Base-by-base conservation (phyloP, 2,329 filamentous ascomycete species). In the Phyllosticta citribraziliensis region DNA sequence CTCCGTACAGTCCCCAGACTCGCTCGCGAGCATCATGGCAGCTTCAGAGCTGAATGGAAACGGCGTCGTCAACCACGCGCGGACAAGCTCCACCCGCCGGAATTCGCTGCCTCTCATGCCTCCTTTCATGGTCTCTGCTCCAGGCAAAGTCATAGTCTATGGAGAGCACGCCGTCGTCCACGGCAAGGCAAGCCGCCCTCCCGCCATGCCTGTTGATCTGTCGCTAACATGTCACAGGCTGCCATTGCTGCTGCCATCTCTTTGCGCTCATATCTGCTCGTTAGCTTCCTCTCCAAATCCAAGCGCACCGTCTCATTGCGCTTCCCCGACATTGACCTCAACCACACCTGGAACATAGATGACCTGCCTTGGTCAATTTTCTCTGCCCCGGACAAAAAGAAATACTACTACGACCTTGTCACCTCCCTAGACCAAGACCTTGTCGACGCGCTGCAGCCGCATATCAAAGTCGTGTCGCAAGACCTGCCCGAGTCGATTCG, bases 161-260 rank as follows among this genome's bases (percentile, higher is more conserved):
- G 94, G 94, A 66, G 94, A 99, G 75, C 94, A 99, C 78, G 89
- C 94, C 2, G 94, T 97, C n/a, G 94, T 99, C 20, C 86, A 99
- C 71, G 92, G 92, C 71, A 97, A 97, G 84, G 88, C 89, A 77
- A 61, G 76, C 67, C 27, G 4, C 19, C 6, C 40, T 33, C 52
- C 50, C 17, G 57, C 11, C 53, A 22, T 8, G 12, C 24, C 12
- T 50, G 19, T 33, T 9, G 58, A 50, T 17, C 17, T 47, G 14
- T n/a, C 3, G 56, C 67, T 72, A 51, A 72, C 63, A 51, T 9
- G 14, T n/a, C 30, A 3, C 67, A 91, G 87, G 86, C 91, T 67
- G 93, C 94, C 62, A 93, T 99, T 74, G 94, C 94, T 58, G 95
- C 94, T 24, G 88, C 94, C 30, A 95, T 99, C 63, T 96, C 94